Percentiles rank a stretch among this genome's conserved stretches.
These are phyloP conservation scores for Dinochytrium kinnereticum DNA, from an alignment of 371 early-diverging fungal species.

Conservation along the genomic window DNA sequence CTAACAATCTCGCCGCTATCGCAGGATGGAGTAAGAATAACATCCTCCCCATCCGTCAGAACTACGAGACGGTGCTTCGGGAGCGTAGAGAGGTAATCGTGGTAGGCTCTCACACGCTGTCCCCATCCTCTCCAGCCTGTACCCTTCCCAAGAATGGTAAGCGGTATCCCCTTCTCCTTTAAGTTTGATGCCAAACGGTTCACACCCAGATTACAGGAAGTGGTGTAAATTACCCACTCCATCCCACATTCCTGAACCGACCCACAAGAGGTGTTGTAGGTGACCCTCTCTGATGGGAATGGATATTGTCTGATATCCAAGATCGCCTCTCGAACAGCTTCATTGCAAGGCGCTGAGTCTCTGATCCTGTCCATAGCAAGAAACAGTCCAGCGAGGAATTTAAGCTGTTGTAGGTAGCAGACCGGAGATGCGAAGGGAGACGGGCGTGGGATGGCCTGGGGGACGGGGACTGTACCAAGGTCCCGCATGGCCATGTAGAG, in stretches of 20 bases:
- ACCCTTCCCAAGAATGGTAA: conserved; percentile 36
- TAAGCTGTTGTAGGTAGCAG: conserved; percentile 14
- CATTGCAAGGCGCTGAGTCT: not conserved
- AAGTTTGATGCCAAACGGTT: conserved; percentile 24
- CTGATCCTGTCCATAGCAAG: conserved; percentile 2
- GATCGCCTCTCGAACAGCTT: conserved; percentile 1
- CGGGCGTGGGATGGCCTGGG: not conserved
- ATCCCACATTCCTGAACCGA: conserved; percentile 20
- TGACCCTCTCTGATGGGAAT: not conserved
- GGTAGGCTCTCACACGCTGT: conserved; percentile 38
- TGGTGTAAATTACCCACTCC: conserved; percentile 30
- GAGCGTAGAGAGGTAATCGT: conserved; percentile 39
- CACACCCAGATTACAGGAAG: conserved; percentile 21
- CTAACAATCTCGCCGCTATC: conserved; percentile 17
- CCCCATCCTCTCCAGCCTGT: conserved; percentile 46
- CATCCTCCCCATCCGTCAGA: conserved; percentile 47
- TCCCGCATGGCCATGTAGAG: conserved; percentile 5
- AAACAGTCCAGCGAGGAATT: conserved; percentile 10
- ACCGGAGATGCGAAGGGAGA: not conserved
- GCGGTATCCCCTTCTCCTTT: conserved; percentile 19
- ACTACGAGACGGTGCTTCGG: conserved; percentile 35
- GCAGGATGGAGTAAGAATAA: conserved; percentile 36
- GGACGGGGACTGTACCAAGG: not conserved
- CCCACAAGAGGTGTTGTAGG: not conserved
- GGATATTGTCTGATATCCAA: conserved; percentile 2